Evolutionary conservation across 1,284 basidiomycete species (phyloP).

Genomic region (Ganoderma lucidum): DNA sequence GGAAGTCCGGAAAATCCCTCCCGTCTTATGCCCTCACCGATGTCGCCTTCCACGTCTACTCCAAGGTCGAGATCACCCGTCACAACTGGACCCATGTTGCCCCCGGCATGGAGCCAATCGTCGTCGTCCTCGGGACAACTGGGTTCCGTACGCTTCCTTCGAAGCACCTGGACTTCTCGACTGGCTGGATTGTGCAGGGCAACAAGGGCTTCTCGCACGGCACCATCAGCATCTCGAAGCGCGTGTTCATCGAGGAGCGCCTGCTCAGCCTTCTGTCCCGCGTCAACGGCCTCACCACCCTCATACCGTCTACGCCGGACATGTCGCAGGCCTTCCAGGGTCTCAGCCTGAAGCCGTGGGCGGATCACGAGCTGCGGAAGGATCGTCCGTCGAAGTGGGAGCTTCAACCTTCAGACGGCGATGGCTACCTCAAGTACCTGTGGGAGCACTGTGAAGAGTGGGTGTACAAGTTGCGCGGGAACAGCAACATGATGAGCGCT

Average conservation of each 20-base stretch:
- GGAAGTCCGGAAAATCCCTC: constrained; percentile 31
- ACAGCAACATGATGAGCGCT: constrained; percentile 35
- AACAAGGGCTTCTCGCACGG: constrained; percentile 37
- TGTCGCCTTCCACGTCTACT: constrained; percentile 42
- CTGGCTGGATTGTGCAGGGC: constrained; percentile 38
- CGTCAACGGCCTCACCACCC: constrained; percentile 43
- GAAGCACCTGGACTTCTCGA: constrained; percentile 34
- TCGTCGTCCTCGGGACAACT: constrained; percentile 43
- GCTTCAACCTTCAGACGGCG: constrained; percentile 27
- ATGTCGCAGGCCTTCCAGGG: constrained; percentile 39
- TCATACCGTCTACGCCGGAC: constrained; percentile 41
- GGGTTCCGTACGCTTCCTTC: constrained; percentile 34
- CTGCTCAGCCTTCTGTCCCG: constrained; percentile 39
- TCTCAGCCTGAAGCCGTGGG: constrained; percentile 41
- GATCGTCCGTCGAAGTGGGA: constrained; percentile 38
- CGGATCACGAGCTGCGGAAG: constrained; percentile 37
- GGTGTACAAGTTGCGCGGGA: constrained; percentile 40
- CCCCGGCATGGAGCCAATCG: constrained; percentile 33
- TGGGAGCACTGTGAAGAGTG: constrained; percentile 43
- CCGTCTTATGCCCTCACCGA: constrained; percentile 40
- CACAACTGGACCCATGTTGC: constrained; percentile 36
- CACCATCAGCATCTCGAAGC: constrained; percentile 40
- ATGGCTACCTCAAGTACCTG: constrained; percentile 38
- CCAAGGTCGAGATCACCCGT: constrained; percentile 32
- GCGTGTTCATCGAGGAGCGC: constrained; percentile 42